Evolutionary conservation across 2,329 filamentous ascomycete species (phyloP).

Genomic region (Pseudonectria foliicola): DNA sequence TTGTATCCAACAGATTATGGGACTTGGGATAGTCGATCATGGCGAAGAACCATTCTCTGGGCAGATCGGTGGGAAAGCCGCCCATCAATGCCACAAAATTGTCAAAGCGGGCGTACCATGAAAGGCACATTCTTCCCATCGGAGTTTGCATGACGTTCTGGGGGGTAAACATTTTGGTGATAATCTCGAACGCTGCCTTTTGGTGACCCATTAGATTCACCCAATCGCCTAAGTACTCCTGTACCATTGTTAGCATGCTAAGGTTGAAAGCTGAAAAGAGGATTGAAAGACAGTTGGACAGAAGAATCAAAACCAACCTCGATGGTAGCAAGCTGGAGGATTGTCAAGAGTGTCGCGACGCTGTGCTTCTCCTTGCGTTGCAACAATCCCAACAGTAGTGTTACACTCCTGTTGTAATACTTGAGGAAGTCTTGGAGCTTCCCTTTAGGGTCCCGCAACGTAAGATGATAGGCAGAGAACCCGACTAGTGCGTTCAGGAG

Average conservation of each 20-base stretch:
- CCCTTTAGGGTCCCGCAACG: constrained; percentile 61
- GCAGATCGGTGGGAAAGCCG: constrained; percentile 65
- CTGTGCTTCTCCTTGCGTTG: constrained; percentile 63
- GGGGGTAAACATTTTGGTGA: constrained; percentile 71
- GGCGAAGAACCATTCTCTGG: constrained; percentile 69
- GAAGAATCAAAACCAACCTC: constrained; percentile 53
- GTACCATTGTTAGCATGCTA: constrained; percentile 6
- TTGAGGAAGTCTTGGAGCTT: constrained; percentile 75
- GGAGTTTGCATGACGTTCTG: constrained; percentile 65
- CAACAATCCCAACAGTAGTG: constrained; percentile 63
- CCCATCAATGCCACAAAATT: constrained; percentile 77
- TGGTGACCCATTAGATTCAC: constrained; percentile 89
- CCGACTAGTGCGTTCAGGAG: constrained; percentile 80
- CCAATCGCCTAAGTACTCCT: constrained; percentile 97
- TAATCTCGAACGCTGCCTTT: constrained; percentile 75
- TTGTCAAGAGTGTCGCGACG: constrained; percentile 72
- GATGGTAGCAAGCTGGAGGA: constrained; percentile 85
- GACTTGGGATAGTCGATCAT: constrained; percentile 56
- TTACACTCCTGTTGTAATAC: constrained; percentile 87
- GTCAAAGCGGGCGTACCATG: constrained; percentile 91
- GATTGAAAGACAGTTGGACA: neutral
- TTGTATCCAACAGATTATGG: constrained; percentile 48
- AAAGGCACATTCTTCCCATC: constrained; percentile 64
- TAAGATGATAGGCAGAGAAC: constrained; percentile 82
- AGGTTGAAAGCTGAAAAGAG: constrained; percentile 1